Conservation (phyloP, 495 filamentous ascomycete species). For the Neurospora tetraspora region DNA sequence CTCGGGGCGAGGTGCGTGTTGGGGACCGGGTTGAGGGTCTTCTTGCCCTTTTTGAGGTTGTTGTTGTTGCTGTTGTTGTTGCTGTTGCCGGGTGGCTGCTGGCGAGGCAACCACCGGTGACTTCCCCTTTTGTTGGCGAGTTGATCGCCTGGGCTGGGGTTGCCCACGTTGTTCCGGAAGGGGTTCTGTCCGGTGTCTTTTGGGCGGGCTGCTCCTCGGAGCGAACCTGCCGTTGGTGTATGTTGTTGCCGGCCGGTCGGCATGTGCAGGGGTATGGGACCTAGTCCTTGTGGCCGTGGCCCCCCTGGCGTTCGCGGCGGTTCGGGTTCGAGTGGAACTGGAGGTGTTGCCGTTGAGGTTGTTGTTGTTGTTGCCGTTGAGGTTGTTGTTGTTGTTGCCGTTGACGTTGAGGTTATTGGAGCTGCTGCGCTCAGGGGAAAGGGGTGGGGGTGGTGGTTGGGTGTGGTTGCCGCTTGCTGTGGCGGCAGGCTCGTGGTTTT, state of each 20-base stretch:
- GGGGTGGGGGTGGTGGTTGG: background rate
- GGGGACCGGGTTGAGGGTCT: background rate
- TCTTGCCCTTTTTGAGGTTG: background rate
- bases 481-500: background rate
- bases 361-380: background rate
- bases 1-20: background rate
- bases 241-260: background rate
- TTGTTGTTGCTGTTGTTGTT: background rate
- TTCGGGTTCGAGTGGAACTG: background rate
- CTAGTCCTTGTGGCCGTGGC: background rate
- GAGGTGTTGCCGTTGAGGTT: background rate
- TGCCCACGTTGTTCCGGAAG: background rate
- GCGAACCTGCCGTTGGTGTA: background rate
- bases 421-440: background rate
- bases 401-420: background rate
- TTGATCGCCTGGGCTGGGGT: background rate
- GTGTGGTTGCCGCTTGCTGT: background rate
- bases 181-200: background rate
- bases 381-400: background rate
- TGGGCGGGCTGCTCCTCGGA: background rate
- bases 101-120: background rate
- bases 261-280: background rate
- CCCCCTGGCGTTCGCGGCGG: background rate
- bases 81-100: background rate
- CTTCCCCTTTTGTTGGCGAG: background rate